Conservation (phyloP, 2,329 filamentous ascomycete species). For the Drechslerella dactyloides region DNA sequence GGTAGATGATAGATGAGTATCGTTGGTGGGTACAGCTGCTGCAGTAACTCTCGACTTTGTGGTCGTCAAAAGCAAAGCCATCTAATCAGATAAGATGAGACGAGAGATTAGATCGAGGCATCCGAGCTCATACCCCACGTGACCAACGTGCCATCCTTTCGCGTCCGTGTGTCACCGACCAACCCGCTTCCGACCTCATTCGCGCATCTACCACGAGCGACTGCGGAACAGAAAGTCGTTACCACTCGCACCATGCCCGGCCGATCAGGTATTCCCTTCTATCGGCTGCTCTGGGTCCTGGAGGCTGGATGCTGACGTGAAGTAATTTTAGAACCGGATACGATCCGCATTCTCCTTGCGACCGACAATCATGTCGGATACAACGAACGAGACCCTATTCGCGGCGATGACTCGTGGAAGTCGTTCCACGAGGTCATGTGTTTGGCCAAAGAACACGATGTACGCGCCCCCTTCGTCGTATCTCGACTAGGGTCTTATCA, state of each 20-base stretch:
- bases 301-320: constrained; percentile 6
- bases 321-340: constrained; percentile 65
- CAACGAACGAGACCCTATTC: constrained; percentile 87
- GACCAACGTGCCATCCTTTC: constrained; percentile 23
- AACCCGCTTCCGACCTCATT: constrained; percentile 1
- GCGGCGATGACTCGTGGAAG: constrained; percentile 96
- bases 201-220: constrained; percentile 1
- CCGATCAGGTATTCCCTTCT: constrained; percentile 28
- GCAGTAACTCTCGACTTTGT: not conserved
- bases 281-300: too few relatives aligned
- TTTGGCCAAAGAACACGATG: constrained; percentile 82
- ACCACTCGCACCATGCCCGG: constrained; percentile 20
- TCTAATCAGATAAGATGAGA: constrained; percentile 18
- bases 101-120: too few relatives aligned
- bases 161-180: constrained; percentile 14
- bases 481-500: constrained; percentile 27
- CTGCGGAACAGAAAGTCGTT: not conserved
- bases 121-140: constrained; percentile 32
- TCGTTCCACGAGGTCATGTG: constrained; percentile 96
- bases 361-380: constrained; percentile 99
- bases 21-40: not conserved
- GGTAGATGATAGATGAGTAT: constrained; percentile 1
- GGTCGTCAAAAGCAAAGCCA: constrained; percentile 18
- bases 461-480: constrained; percentile 55
- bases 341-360: constrained; percentile 89